Conservation (phyloP, 2,329 filamentous ascomycete species). For the Colletotrichum cuscutae region DNA sequence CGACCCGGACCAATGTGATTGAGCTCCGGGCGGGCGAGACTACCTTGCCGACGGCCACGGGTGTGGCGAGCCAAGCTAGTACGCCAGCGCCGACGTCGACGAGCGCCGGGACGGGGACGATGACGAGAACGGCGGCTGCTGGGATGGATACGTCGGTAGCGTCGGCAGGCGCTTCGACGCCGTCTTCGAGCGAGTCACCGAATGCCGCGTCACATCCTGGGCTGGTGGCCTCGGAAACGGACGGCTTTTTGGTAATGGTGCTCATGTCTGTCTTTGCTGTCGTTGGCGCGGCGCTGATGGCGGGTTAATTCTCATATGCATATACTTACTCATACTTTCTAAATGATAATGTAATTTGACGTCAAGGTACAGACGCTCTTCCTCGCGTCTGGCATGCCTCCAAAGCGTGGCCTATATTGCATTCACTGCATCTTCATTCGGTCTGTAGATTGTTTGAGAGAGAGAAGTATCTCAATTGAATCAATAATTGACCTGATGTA, state of each 20-base stretch:
- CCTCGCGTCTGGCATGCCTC: neutral
- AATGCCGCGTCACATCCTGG: constrained; percentile 1
- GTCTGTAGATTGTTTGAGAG: too few species aligned
- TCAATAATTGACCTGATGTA: too few species aligned
- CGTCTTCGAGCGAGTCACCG: constrained; percentile 4
- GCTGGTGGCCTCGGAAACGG: neutral
- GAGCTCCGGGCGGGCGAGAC: constrained; percentile 53
- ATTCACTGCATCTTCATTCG: too few species aligned
- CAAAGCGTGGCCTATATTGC: neutral
- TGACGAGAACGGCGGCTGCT: neutral
- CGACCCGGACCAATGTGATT: constrained; percentile 54
- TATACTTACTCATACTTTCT: neutral
- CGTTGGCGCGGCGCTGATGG: neutral
- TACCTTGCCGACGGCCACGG: constrained; percentile 54
- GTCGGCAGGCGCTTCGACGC: neutral
- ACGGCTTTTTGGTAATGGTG: neutral
- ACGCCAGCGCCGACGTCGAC: constrained; percentile 2
- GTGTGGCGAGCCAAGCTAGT: constrained; percentile 44
- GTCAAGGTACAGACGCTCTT: neutral
- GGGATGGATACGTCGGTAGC: neutral
- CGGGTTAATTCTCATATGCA: neutral
- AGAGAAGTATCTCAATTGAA: too few species aligned
- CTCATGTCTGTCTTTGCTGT: neutral
- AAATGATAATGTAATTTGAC: constrained; percentile 9
- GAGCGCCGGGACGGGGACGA: neutral